These are phyloP conservation scores for Nematocida ironsii DNA, from an alignment of 371 early-diverging fungal genomes.

Conservation along the genomic window DNA sequence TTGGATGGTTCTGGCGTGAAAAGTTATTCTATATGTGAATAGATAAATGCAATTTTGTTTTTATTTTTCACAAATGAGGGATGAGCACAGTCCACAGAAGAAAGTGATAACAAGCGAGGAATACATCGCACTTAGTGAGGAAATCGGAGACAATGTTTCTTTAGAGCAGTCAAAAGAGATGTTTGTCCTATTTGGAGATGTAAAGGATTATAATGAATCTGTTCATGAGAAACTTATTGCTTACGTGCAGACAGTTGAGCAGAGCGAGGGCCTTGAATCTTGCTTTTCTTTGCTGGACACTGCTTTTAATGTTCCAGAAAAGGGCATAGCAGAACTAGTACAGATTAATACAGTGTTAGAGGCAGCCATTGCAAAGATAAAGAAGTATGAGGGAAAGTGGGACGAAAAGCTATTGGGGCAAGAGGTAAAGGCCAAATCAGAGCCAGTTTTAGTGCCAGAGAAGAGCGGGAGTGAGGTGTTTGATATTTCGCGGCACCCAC, in stretches of 20 bases:
- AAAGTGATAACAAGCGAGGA: slow-evolving; percentile 11
- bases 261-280: slow-evolving; percentile 6
- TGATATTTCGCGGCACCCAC: slow-evolving; percentile 11
- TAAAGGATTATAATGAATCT: slow-evolving; percentile 18
- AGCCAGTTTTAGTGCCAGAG: neutral
- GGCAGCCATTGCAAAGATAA: slow-evolving; percentile 40
- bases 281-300: slow-evolving; percentile 2
- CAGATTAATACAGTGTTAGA: slow-evolving; percentile 51
- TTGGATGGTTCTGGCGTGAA: too few relatives aligned
- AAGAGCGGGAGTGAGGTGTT: neutral
- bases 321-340: slow-evolving; percentile 16
- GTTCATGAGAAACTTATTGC: slow-evolving; percentile 16
- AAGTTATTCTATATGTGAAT: neutral
- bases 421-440: slow-evolving; percentile 1
- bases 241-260: slow-evolving; percentile 47
- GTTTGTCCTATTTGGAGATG: neutral
- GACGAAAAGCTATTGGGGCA: neutral
- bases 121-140: neutral
- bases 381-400: slow-evolving; percentile 50
- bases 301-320: neutral
- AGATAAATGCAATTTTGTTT: slow-evolving; percentile 25
- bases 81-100: neutral
- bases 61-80: slow-evolving; percentile 23
- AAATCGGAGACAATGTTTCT: neutral
- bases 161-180: slow-evolving; percentile 13